Conservation (phyloP, 305 asterid genomes). For the Petunia hybrid region DNA sequence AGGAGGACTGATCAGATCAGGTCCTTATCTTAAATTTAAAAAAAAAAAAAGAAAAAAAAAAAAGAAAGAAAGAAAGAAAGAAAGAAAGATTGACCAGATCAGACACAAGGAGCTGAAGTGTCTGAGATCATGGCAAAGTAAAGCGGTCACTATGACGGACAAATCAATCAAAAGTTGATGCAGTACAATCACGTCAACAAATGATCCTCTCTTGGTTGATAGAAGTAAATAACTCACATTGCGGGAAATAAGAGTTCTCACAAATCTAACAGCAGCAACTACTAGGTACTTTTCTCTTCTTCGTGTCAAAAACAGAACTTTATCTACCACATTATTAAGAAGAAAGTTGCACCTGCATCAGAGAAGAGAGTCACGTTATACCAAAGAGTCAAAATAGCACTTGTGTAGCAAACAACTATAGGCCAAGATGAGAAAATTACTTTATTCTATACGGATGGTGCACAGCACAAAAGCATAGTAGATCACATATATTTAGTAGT, state of each 20-base stretch:
- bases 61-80: no score
- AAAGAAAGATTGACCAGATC: constrained; percentile 4
- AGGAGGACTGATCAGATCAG: constrained; percentile 17
- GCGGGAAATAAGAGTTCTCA: constrained; percentile 86
- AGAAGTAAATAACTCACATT: constrained; percentile 68
- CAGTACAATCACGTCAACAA: constrained; percentile 13
- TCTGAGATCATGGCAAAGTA: constrained; percentile 16
- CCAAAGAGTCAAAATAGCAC: constrained; percentile 30
- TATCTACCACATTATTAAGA: constrained; percentile 84
- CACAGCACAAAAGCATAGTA: constrained; percentile 91
- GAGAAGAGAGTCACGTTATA: constrained; percentile 30
- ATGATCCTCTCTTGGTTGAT: constrained; percentile 22
- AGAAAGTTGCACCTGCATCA: constrained; percentile 87
- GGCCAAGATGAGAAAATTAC: constrained; percentile 49
- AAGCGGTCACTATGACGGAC: not conserved
- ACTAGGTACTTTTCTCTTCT: constrained; percentile 95
- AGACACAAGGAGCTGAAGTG: not conserved
- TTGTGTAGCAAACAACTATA: constrained; percentile 22
- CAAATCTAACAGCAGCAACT: constrained; percentile 92
- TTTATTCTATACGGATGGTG: constrained; percentile 97
- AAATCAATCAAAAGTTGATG: constrained; percentile 12
- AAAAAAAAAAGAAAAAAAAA: no score
- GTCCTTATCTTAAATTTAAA: no score
- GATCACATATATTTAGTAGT: constrained; percentile 85
- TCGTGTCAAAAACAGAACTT: constrained; percentile 79